phyloP scores from a whole-genome alignment of 1,139 yeast genomes.

The Cylindricascospora bacillispora region DNA sequence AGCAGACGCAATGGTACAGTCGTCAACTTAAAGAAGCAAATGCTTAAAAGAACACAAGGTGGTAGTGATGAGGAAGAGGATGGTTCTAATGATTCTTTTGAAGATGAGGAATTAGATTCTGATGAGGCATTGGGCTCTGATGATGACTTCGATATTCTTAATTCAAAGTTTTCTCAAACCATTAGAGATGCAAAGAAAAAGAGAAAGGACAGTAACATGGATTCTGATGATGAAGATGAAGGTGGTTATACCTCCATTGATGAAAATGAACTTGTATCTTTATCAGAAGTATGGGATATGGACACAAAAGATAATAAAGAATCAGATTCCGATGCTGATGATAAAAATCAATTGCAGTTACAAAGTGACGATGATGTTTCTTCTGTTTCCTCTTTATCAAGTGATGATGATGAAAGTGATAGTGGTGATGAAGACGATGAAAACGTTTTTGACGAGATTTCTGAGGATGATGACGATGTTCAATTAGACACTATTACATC shows the following conservation, averaged over 20 bases:
- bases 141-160: constrained; percentile 57
- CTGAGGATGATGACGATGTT: constrained; percentile 28
- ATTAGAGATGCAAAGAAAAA: constrained; percentile 41
- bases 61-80: constrained; percentile 23
- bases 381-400: constrained; percentile 21
- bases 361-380: constrained; percentile 12
- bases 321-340: constrained; percentile 34
- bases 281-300: constrained; percentile 82
- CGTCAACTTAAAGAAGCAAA: constrained; percentile 31
- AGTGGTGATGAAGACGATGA: constrained; percentile 19
- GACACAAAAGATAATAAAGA: constrained; percentile 38
- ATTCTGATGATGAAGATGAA: constrained; percentile 31
- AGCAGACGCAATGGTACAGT: constrained; percentile 25
- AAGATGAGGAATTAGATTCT: constrained; percentile 63
- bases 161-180: constrained; percentile 56
- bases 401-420: constrained; percentile 16
- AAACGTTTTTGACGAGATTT: constrained; percentile 27
- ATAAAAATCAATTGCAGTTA: constrained; percentile 11
- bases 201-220: constrained; percentile 15
- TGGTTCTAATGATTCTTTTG: constrained; percentile 34
- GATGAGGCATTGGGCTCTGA: constrained; percentile 71
- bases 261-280: constrained; percentile 58
- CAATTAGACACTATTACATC: constrained; percentile 27
- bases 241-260: constrained; percentile 43
- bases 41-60: constrained; percentile 18